phyloP scores from a whole-genome alignment of 2,329 filamentous ascomycete genomes.

The Pseudogymnoascus sp. region DNA sequence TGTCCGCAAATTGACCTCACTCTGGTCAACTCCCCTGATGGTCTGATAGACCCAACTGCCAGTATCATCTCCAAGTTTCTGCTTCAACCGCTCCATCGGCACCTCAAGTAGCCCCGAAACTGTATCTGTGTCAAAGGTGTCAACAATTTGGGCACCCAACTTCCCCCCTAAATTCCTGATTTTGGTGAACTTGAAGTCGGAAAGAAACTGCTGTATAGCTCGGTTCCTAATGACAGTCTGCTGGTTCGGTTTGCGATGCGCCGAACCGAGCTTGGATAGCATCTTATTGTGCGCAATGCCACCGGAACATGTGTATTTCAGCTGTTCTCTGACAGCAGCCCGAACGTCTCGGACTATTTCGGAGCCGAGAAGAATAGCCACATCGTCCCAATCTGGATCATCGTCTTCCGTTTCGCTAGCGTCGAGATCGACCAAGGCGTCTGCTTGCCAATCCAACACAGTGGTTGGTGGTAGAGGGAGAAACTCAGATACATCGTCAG shows the following conservation, averaged over 20 bases:
- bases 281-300: constrained; percentile 90
- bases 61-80: constrained; percentile 72
- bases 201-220: constrained; percentile 70
- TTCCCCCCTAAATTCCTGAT: constrained; percentile 94
- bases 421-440: constrained; percentile 74
- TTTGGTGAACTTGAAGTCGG: constrained; percentile 85
- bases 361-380: constrained; percentile 76
- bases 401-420: constrained; percentile 62
- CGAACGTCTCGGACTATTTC: constrained; percentile 79
- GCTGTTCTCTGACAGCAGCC: constrained; percentile 53
- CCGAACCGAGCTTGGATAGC: constrained; percentile 87
- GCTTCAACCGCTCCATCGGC: constrained; percentile 66
- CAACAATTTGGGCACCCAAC: constrained; percentile 75
- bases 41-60: constrained; percentile 78
- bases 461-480: constrained; percentile 66
- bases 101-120: constrained; percentile 68
- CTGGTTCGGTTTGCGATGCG: constrained; percentile 84
- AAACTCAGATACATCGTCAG: constrained; percentile 62
- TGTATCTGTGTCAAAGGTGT: constrained; percentile 71
- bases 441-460: constrained; percentile 73
- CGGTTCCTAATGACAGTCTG: constrained; percentile 91
- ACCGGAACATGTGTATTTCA: constrained; percentile 86
- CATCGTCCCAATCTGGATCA: constrained; percentile 94
- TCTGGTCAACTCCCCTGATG: constrained; percentile 76
- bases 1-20: constrained; percentile 82